Conservation (phyloP, 805 yeast genomes). For the Candida ulmi region DNA sequence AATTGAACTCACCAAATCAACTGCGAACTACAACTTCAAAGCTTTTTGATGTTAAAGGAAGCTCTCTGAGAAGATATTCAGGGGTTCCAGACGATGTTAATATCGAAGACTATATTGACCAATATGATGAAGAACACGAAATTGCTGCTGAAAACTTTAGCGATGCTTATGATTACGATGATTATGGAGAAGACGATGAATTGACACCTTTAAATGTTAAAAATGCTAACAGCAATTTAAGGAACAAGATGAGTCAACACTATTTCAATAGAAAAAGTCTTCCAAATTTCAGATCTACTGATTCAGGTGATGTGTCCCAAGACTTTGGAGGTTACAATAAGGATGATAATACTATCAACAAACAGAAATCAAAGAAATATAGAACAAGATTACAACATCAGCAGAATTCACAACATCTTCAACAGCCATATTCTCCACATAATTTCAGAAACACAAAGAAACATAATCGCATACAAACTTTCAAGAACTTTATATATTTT, state of each 20-base stretch:
- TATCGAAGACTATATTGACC: conserved; percentile 37
- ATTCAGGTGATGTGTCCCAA: conserved; percentile 8
- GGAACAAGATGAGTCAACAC: conserved; percentile 13
- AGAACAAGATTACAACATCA: conserved; percentile 10
- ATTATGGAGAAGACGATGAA: conserved; percentile 22
- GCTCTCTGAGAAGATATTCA: conserved; percentile 67
- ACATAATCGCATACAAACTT: conserved; percentile 24
- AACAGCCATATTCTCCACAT: conserved; percentile 38
- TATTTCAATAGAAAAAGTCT: conserved; percentile 24
- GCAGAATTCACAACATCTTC: conserved; percentile 20
- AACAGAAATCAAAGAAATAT: conserved; percentile 17
- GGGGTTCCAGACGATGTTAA: conserved; percentile 60
- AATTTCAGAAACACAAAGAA: conserved; percentile 32
- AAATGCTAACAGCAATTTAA: conserved; percentile 17
- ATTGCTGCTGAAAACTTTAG: conserved; percentile 26
- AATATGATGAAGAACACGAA: conserved; percentile 34
- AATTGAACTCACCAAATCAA: conserved; percentile 21
- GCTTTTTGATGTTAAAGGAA: conserved; percentile 66
- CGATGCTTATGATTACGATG: conserved; percentile 22
- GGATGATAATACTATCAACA: conserved; percentile 12
- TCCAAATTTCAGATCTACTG: conserved; percentile 14
- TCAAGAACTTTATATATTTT: conserved; percentile 31
- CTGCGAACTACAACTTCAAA: conserved; percentile 67
- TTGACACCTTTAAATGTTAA: conserved; percentile 21
- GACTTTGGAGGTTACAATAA: conserved; percentile 6